phyloP scores from a whole-genome alignment of 2,329 filamentous ascomycete species.

The Pseudocercospora crystallina region DNA sequence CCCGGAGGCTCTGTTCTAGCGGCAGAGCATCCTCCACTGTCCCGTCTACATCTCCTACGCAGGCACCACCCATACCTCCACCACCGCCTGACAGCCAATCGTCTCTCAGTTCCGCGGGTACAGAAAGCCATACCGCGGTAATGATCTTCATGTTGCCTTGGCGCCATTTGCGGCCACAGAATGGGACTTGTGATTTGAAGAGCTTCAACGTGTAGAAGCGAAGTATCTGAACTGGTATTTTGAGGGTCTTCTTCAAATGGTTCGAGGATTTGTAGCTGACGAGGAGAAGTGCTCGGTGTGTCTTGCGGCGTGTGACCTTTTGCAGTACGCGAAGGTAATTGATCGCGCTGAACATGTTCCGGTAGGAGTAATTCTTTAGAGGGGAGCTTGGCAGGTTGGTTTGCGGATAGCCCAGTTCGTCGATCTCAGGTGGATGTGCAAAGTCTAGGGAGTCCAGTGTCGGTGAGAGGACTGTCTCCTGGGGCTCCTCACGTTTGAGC shows the following conservation, averaged over 20 bases:
- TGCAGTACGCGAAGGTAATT: slow-evolving; percentile 96
- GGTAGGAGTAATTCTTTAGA: slow-evolving; percentile 86
- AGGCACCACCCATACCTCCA: slow-evolving; percentile 38
- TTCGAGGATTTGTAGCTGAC: slow-evolving; percentile 94
- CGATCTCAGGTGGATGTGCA: slow-evolving; percentile 60
- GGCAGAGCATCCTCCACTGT: slow-evolving; percentile 92
- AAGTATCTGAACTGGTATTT: slow-evolving; percentile 82
- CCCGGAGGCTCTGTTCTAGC: slow-evolving; percentile 84
- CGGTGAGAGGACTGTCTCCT: slow-evolving; percentile 39
- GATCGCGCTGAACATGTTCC: slow-evolving; percentile 93
- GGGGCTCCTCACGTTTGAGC: slow-evolving; percentile 50
- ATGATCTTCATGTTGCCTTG: slow-evolving; percentile 99
- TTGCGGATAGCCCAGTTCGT: slow-evolving; percentile 82
- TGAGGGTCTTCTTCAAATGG: slow-evolving; percentile 86
- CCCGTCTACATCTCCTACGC: slow-evolving; percentile 71
- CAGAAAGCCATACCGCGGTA: slow-evolving; percentile 92
- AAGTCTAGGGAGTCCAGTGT: slow-evolving; percentile 27
- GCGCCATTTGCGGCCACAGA: slow-evolving; percentile 96
- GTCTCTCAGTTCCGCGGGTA: slow-evolving; percentile 85
- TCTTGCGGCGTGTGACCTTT: slow-evolving; percentile 94
- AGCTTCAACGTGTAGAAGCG: slow-evolving; percentile 94
- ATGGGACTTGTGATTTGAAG: slow-evolving; percentile 98
- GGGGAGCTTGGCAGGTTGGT: slow-evolving; percentile 69
- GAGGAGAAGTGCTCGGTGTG: slow-evolving; percentile 87
- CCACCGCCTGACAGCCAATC: slow-evolving; percentile 85